Evolutionary conservation across 441 rosid species (phyloP), one percentile per base, ranked within the genome.

Genomic region (Gossypium davidsonii): DNA sequence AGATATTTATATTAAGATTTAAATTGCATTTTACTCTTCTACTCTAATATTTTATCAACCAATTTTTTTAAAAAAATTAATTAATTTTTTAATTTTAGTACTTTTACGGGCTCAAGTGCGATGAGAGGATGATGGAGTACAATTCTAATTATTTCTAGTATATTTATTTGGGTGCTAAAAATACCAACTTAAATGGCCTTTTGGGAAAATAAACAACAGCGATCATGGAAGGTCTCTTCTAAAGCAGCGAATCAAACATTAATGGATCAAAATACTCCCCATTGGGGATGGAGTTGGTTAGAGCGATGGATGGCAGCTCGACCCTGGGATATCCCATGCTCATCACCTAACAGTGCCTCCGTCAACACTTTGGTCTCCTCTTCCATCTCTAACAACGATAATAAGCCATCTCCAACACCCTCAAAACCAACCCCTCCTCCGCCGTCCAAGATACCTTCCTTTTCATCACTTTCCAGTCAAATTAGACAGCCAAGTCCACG

Each of bases 11-110:
- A 31, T 31, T 31, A 31, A 31, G 6, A 31, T 31, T 31, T 0
- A 31, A 4, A 31, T 31, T 0, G 0, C 0, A 31, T 4, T 31
- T 31, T 5, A 0, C 1, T 31, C 6, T 1, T 31, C 6, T 4
- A 31, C 1, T 31, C 5, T 21, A 21, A 21, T 21, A 21, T 21
- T 26, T 26, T 26, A 26, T 26, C 31, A 26, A 3, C 0, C 3
- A 26, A 3, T 4, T 28, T 28, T 4, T 26, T 28, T 3, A 25
- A 25, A 25, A 0, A 4, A 4, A 28, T 0, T 4, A 28, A 28
- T 4, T 4, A 3, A 28, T 1, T 4, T 28, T 28, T 28, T 0
- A 4, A 28, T 28, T 28, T 28, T 28, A 28, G 34, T 26, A 26
- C 28, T 3, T 26, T 26, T 26, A 2, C 28, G 3, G 28, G 0